Evolutionary conservation across 805 yeast genomes (phyloP).

Genomic region (Wickerhamomyces pijperi): DNA sequence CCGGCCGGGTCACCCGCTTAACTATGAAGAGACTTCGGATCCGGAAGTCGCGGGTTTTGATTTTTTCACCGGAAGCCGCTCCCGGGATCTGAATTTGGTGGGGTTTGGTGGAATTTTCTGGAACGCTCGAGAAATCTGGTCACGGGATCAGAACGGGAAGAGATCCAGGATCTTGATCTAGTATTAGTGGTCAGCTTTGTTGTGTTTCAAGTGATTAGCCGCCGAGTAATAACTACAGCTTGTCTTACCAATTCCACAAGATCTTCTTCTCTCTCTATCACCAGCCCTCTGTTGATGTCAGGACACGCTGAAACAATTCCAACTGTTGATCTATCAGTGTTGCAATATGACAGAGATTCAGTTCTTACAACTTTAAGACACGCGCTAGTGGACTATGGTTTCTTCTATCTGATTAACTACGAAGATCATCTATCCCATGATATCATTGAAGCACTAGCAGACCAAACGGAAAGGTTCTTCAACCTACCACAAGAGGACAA

Average conservation of each 20-base stretch:
- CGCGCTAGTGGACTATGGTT: constrained; percentile 40
- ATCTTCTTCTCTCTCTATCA: no score
- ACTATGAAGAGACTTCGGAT: background rate
- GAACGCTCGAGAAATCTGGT: no score
- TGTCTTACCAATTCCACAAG: no score
- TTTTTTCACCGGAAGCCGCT: no score
- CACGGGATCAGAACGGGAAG: no score
- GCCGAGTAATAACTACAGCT: no score
- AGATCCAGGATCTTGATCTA: no score
- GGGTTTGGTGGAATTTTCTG: no score
- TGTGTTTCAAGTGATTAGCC: no score
- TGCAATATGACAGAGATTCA: background rate
- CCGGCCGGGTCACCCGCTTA: no score
- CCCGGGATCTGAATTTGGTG: no score
- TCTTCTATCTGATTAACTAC: constrained; percentile 21
- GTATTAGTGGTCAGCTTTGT: no score
- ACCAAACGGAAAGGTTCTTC: constrained; percentile 26
- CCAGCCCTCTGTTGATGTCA: background rate
- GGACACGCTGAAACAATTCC: background rate
- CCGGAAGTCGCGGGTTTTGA: background rate
- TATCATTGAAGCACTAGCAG: constrained; percentile 18
- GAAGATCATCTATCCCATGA: constrained; percentile 31
- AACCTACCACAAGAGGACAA: constrained; percentile 28
- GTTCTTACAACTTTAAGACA: constrained; percentile 23
- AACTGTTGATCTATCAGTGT: background rate